These are phyloP conservation scores for Drechslerella coelobrocha DNA, from an alignment of 2,329 filamentous ascomycete genomes.

Conservation along the genomic window DNA sequence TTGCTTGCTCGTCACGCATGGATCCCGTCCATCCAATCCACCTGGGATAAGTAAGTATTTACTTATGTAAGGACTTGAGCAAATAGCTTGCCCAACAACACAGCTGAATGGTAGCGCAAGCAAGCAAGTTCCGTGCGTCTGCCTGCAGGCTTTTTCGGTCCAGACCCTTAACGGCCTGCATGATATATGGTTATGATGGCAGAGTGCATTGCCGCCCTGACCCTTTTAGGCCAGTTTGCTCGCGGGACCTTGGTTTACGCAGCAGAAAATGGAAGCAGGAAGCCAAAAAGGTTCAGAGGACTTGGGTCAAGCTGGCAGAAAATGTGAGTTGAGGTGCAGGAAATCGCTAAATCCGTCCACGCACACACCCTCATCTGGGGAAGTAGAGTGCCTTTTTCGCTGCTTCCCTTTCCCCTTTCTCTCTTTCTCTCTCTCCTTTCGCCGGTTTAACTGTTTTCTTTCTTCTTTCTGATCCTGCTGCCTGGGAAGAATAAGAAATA, in stretches of 20 bases:
- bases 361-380: neutral
- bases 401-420: neutral
- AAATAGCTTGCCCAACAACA: neutral
- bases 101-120: neutral
- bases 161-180: slow-evolving; percentile 39
- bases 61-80: neutral
- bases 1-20: too few relatives aligned
- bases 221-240: neutral
- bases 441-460: neutral
- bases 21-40: too few relatives aligned
- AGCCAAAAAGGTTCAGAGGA: too few relatives aligned
- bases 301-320: too few relatives aligned
- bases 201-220: slow-evolving; percentile 23
- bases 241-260: too few relatives aligned
- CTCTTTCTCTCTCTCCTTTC: too few relatives aligned
- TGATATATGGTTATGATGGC: slow-evolving; percentile 28
- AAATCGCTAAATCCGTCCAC: slow-evolving; percentile 10
- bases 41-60: too few relatives aligned
- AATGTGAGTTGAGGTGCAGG: neutral
- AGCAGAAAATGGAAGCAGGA: neutral
- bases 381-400: neutral
- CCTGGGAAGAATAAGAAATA: slow-evolving; percentile 24
- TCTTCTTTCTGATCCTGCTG: slow-evolving; percentile 42
- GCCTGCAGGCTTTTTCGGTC: slow-evolving; percentile 11
- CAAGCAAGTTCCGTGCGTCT: too few relatives aligned